Evolutionary conservation across 495 filamentous ascomycete species (phyloP).

Genomic region (Aspergillus panamensis): DNA sequence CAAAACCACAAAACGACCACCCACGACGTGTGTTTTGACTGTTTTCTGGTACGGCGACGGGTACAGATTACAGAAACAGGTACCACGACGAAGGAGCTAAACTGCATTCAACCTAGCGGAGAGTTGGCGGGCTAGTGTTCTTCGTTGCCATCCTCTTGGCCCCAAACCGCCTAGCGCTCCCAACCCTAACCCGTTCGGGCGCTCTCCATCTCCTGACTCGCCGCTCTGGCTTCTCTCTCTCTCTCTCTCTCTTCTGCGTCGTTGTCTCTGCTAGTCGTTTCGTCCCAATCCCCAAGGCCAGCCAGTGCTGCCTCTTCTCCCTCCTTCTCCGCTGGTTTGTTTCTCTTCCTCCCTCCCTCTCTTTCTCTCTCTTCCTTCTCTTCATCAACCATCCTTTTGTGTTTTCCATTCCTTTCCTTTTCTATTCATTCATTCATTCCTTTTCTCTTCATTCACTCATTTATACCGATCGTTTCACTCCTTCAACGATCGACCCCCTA

Average conservation of each 20-base stretch:
- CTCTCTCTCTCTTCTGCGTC: neutral
- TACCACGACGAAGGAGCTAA: neutral
- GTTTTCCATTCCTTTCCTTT: conserved; percentile 32
- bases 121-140: neutral
- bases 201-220: conserved; percentile 11
- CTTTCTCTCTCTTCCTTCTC: conserved; percentile 22
- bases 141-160: conserved; percentile 1
- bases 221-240: neutral
- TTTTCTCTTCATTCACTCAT: conserved; percentile 30
- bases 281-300: conserved; percentile 2
- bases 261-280: conserved; percentile 4
- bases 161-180: conserved; percentile 3
- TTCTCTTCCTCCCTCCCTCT: conserved; percentile 20
- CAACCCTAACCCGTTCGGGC: conserved; percentile 9
- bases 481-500: conserved; percentile 37
- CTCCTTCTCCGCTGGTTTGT: conserved; percentile 15
- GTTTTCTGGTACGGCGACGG: too few species aligned
- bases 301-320: conserved; percentile 3
- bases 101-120: conserved; percentile 2
- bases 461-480: conserved; percentile 43
- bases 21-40: neutral
- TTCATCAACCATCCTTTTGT: conserved; percentile 31
- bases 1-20: conserved; percentile 12
- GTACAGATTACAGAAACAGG: neutral
- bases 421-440: conserved; percentile 29